phyloP scores from a whole-genome alignment of 225 moss, liverwort and hornwort genomes.

The Anthoceros angustus region DNA sequence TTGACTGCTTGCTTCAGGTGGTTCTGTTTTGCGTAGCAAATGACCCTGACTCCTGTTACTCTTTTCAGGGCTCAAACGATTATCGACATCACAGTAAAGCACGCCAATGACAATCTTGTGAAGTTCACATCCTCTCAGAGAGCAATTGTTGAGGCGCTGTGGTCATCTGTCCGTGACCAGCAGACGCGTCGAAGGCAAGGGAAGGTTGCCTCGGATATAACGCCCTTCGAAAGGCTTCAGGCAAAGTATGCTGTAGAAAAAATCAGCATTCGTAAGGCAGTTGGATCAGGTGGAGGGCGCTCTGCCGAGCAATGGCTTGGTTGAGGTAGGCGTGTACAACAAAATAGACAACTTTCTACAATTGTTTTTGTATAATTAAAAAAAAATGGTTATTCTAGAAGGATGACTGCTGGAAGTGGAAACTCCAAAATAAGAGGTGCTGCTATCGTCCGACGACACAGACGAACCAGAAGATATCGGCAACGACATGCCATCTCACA shows the following conservation, averaged over 20 bases:
- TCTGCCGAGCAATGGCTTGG: conserved; percentile 98
- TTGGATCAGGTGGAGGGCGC: conserved; percentile 74
- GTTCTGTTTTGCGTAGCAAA: neutral
- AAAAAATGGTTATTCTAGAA: no score
- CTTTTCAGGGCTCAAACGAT: conserved; percentile 81
- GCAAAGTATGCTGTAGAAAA: conserved; percentile 74
- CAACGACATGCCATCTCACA: no score
- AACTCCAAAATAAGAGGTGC: no score
- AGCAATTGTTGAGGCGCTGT: conserved; percentile 46
- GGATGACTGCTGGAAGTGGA: no score
- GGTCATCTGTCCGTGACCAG: conserved; percentile 74
- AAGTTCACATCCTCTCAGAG: conserved; percentile 51
- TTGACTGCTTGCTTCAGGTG: no score
- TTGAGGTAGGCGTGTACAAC: conserved; percentile 10
- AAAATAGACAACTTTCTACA: no score
- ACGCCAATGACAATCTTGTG: conserved; percentile 48
- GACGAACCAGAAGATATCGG: no score
- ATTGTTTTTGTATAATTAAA: no score
- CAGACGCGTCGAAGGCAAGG: conserved; percentile 63
- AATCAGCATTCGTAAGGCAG: conserved; percentile 86
- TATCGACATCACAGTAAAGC: conserved; percentile 75
- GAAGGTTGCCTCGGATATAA: conserved; percentile 64
- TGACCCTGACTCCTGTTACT: conserved; percentile 2
- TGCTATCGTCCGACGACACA: no score
- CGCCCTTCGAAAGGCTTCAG: conserved; percentile 76